These are phyloP conservation scores for Flaveria sonorensis DNA, from an alignment of 129 eudicot genomes.

Conservation along the genomic window DNA sequence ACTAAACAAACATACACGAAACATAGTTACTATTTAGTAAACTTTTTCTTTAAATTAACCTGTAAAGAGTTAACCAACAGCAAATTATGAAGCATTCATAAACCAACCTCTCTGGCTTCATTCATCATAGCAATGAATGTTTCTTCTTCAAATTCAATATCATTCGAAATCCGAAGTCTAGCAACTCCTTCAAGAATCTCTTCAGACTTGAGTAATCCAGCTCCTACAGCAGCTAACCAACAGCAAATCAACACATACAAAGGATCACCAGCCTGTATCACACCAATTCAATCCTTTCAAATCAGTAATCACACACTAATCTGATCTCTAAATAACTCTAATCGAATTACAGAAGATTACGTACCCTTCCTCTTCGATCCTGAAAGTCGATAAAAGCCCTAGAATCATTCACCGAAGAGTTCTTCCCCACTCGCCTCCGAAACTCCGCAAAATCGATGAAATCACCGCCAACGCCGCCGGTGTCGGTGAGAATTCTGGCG, in stretches of 20 bases:
- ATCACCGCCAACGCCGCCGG: conserved; percentile 95
- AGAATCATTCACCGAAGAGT: conserved; percentile 82
- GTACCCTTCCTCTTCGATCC: conserved; percentile 84
- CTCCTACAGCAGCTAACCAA: conserved; percentile 97
- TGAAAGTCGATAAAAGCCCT: conserved; percentile 76
- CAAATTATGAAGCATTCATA: neutral
- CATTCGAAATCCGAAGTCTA: conserved; percentile 74
- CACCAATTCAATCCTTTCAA: neutral
- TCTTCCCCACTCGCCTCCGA: conserved; percentile 85
- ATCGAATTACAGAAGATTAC: neutral
- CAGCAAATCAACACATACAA: conserved; percentile 84
- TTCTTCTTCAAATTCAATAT: conserved; percentile 94
- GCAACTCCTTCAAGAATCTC: conserved; percentile 93
- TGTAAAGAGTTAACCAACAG: too few relatives aligned
- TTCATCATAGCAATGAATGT: conserved; percentile 85
- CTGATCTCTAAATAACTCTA: too few relatives aligned
- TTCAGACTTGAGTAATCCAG: conserved; percentile 93
- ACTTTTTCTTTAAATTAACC: too few relatives aligned
- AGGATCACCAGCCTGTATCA: conserved; percentile 82
- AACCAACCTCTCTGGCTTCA: conserved; percentile 85
- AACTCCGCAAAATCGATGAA: conserved; percentile 89
- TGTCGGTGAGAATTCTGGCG: conserved; percentile 77
- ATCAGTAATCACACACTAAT: neutral
- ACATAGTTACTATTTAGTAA: too few relatives aligned
- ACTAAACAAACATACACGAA: too few relatives aligned